Evolutionary conservation across 2,329 filamentous ascomycete species (phyloP).

Genomic region (Pseudocercospora eumusae): DNA sequence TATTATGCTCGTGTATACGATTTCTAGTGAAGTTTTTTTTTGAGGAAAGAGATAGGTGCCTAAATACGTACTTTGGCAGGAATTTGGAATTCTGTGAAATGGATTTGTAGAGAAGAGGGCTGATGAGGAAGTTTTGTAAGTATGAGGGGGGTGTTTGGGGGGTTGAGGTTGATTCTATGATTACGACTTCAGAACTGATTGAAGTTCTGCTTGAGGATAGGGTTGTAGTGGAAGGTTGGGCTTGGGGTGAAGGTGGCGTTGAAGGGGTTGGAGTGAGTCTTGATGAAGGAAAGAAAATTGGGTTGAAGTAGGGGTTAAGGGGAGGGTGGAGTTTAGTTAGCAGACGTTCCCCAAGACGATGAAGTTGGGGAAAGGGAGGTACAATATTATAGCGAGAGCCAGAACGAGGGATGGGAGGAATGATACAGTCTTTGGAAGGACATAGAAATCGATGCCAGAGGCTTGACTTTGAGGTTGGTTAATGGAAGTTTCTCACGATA

Average conservation of each 20-base stretch:
- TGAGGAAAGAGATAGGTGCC: conserved; percentile 36
- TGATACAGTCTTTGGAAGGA: conserved; percentile 31
- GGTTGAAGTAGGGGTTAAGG: conserved; percentile 10
- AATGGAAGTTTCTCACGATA: neutral
- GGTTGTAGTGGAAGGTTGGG: conserved; percentile 32
- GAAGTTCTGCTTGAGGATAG: neutral
- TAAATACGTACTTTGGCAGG: conserved; percentile 40
- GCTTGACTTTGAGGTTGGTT: conserved; percentile 24
- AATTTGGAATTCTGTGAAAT: conserved; percentile 41
- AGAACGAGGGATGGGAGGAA: conserved; percentile 19
- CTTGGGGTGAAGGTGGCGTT: conserved; percentile 34
- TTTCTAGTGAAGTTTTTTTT: conserved; percentile 33
- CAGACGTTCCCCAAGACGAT: conserved; percentile 20
- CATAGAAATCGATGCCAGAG: conserved; percentile 34
- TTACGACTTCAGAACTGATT: conserved; percentile 27
- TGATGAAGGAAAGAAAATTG: conserved; percentile 24
- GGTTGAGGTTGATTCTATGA: conserved; percentile 37
- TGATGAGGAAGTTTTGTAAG: conserved; percentile 37
- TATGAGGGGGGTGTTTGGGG: conserved; percentile 28
- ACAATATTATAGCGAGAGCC: conserved; percentile 23
- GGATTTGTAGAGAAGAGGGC: conserved; percentile 35
- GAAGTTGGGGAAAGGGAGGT: conserved; percentile 9
- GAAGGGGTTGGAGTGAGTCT: conserved; percentile 29
- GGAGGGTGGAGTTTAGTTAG: conserved; percentile 25
- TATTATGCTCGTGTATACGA: conserved; percentile 36